phyloP scores from a whole-genome alignment of 345 rosid species.

The Eucalyptus regnans region DNA sequence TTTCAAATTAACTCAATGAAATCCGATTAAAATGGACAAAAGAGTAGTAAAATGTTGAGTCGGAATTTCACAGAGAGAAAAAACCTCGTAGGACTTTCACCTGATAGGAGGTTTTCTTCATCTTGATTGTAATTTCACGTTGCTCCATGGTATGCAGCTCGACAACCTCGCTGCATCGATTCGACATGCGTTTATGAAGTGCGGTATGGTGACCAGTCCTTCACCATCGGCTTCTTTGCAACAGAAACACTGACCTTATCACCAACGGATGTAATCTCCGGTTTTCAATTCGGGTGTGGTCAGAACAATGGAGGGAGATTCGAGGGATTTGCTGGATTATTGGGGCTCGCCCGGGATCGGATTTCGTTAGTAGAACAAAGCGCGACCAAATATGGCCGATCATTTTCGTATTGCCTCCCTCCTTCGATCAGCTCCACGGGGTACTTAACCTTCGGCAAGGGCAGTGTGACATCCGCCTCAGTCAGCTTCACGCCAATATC shows the following conservation, averaged over 20 bases:
- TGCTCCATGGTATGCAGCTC: not conserved
- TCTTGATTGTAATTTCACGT: not conserved
- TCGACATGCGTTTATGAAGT: not conserved
- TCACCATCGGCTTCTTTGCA: not conserved
- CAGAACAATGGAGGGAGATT: not conserved
- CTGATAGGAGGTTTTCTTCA: not conserved
- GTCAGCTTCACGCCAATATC: not conserved
- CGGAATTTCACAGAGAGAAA: not conserved
- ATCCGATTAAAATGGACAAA: not conserved
- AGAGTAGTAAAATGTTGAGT: not conserved
- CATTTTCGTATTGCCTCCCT: slow-evolving; percentile 24
- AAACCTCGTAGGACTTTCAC: not conserved
- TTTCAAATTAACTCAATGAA: not conserved
- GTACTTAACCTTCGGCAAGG: slow-evolving; percentile 1
- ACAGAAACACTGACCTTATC: slow-evolving; percentile 6
- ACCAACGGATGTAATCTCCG: not conserved
- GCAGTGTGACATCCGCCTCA: not conserved
- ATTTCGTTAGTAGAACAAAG: slow-evolving; percentile 2
- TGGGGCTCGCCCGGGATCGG: slow-evolving; percentile 1
- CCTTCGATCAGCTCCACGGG: not conserved
- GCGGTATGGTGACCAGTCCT: not conserved
- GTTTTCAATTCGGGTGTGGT: slow-evolving; percentile 11
- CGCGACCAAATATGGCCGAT: not conserved
- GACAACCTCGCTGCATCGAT: not conserved
- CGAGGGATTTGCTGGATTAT: not conserved